A percentile compares a stretch with the other conserved stretches of the same genome.
These are phyloP conservation scores for Tephrocybe sp. DNA, from an alignment of 768 basidiomycete genomes.

Conservation along the genomic window DNA sequence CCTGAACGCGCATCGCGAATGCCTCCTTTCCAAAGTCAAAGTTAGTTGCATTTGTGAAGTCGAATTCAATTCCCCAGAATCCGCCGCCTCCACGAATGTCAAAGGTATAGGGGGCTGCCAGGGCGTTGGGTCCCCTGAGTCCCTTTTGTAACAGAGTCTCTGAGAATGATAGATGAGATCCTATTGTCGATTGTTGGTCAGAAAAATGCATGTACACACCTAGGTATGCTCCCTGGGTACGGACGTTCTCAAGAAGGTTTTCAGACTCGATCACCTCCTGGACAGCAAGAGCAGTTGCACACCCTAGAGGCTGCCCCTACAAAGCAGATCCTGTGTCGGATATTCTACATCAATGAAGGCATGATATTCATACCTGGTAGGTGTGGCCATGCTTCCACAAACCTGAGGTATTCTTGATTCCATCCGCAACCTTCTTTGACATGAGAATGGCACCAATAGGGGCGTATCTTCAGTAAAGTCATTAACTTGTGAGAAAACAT, in stretches of 20 bases:
- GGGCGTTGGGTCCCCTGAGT: constrained; percentile 53
- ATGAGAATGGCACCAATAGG: constrained; percentile 83
- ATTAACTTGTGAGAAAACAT: background rate
- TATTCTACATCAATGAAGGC: too few relatives aligned
- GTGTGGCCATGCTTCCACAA: constrained; percentile 86
- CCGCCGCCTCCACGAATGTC: constrained; percentile 84
- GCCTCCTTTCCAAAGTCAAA: constrained; percentile 49
- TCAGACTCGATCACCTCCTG: constrained; percentile 71
- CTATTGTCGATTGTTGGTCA: background rate
- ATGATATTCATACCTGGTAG: constrained; percentile 56
- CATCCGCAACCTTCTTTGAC: constrained; percentile 67
- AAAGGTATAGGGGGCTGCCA: constrained; percentile 65
- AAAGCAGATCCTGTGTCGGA: background rate
- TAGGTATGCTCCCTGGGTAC: constrained; percentile 60
- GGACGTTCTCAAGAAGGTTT: constrained; percentile 67
- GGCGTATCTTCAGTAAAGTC: constrained; percentile 55
- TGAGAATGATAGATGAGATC: constrained; percentile 20
- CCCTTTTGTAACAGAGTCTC: constrained; percentile 52
- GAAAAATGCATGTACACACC: constrained; percentile 22
- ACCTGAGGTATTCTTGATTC: constrained; percentile 66
- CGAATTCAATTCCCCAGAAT: constrained; percentile 86
- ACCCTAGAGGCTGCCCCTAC: constrained; percentile 73
- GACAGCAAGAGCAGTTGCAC: constrained; percentile 80
- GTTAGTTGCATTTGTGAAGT: constrained; percentile 51
- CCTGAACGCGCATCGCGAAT: constrained; percentile 74